A percentile compares a stretch with the other conserved stretches of the same genome.
These are phyloP conservation scores for Wallacemonas collosoma DNA, from an alignment of 208 protist species.

Conservation along the genomic window DNA sequence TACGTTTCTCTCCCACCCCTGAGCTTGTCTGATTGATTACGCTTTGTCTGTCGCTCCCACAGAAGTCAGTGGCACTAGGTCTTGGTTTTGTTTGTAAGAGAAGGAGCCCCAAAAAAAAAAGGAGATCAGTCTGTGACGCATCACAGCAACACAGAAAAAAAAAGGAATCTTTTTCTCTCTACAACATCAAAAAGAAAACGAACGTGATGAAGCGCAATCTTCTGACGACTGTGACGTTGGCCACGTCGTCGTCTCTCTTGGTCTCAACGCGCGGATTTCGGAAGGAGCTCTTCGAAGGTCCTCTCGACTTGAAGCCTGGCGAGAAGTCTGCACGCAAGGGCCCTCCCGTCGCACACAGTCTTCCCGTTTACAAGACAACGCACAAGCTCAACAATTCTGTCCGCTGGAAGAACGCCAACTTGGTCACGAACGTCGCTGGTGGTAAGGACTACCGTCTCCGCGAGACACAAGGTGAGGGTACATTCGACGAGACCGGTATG, in stretches of 20 bases:
- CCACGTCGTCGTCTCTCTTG: slow-evolving; percentile 16
- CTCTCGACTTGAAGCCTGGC: slow-evolving; percentile 77
- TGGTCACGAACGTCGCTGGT: slow-evolving; percentile 80
- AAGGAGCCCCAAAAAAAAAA: too few relatives aligned
- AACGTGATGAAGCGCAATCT: slow-evolving; percentile 7
- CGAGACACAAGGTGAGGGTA: slow-evolving; percentile 83
- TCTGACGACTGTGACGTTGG: not conserved
- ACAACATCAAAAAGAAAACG: slow-evolving; percentile 13
- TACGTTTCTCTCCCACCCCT: not conserved
- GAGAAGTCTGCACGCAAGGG: slow-evolving; percentile 75
- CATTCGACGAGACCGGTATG: slow-evolving; percentile 85
- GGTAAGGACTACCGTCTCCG: slow-evolving; percentile 84
- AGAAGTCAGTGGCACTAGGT: too few relatives aligned
- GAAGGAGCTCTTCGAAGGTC: slow-evolving; percentile 86
- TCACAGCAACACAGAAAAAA: not conserved
- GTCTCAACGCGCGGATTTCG: slow-evolving; percentile 52
- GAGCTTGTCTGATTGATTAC: not conserved
- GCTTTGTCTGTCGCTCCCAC: too few relatives aligned
- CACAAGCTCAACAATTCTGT: slow-evolving; percentile 84
- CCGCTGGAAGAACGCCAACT: slow-evolving; percentile 87
- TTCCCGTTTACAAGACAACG: slow-evolving; percentile 87
- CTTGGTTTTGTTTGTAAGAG: too few relatives aligned
- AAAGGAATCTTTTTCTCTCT: not conserved
- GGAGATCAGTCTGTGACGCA: not conserved
- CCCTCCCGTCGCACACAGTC: slow-evolving; percentile 81